Conservation (phyloP, 441 rosid genomes). For the Euphorbia corollata region DNA sequence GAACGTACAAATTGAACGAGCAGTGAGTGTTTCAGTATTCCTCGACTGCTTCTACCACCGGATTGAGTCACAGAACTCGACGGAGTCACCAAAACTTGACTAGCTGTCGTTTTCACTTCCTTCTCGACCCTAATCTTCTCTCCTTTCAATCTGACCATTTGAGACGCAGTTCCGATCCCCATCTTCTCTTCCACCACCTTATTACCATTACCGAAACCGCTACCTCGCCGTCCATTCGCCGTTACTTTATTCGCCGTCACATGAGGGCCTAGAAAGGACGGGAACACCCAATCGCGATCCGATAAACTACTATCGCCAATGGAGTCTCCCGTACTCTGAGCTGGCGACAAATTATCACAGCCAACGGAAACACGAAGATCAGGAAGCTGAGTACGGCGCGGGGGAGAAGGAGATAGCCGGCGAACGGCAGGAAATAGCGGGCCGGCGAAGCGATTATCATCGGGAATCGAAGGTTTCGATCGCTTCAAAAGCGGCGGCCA, state of each 20-base stretch:
- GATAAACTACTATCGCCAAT: conserved; percentile 20
- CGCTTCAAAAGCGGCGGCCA: conserved; percentile 50
- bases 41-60: conserved; percentile 29
- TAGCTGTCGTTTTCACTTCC: conserved; percentile 25
- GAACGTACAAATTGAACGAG: conserved; percentile 36
- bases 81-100: conserved; percentile 29
- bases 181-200: conserved; percentile 24
- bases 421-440: conserved; percentile 56
- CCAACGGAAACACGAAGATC: conserved; percentile 37
- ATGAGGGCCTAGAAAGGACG: conserved; percentile 55
- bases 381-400: conserved; percentile 9
- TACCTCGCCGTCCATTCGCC: conserved; percentile 24
- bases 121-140: conserved; percentile 13
- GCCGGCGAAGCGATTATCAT: conserved; percentile 44
- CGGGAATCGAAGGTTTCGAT: conserved; percentile 37
- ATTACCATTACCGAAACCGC: conserved; percentile 9
- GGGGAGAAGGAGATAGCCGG: conserved; percentile 26
- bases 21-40: conserved; percentile 29
- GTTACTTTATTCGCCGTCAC: conserved; percentile 36
- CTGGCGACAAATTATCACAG: conserved; percentile 15
- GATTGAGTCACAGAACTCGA: conserved; percentile 22
- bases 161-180: conserved; percentile 11
- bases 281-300: conserved; percentile 58
- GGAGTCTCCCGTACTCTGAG: not conserved
- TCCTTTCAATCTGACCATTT: conserved; percentile 9